Evolutionary conservation across 2,329 filamentous ascomycete genomes (phyloP), one percentile per base, ranked within the genome.

Genomic region (Penicillium sp.): DNA sequence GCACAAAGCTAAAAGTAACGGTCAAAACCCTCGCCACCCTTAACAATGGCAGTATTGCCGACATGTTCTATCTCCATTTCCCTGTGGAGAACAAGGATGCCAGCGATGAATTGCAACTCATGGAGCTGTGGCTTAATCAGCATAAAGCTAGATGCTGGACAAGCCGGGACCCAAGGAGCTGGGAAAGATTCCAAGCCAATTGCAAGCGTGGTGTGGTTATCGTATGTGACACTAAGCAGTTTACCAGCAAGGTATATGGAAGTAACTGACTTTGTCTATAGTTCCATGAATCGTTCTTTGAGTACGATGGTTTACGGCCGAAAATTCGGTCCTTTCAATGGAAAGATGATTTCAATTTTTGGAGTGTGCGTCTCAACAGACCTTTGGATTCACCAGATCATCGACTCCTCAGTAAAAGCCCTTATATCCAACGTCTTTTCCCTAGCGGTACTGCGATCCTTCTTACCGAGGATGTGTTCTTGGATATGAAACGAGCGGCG

Each of bases 401-500:
- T 16, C 53, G 57, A 25, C 55, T 33, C 26, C 42, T n/a, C 29
- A 35, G 26, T 2, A 19, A 48, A 14, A 19, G 26, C 3, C 55
- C 61, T 3, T 61, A 75, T 47, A 66, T 73, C 26, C 67, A 75
- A 56, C 70, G 72, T 14, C 59, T 79, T 5, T 78, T 79, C 29
- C 72, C 72, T 7, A 60, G 69, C 46, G 76, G 76, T 8, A 65
- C 62, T 9, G 72, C 72, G 1, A 68, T 77, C 26, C 67, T 80
- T 7, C 58, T 80, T 16, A 77, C 77, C 1, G 76, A 78, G 57
- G 76, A 77, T 45, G 64, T 75, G 13, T 71, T 58, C 53, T 59
- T 44, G 23, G 67, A 75, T 8, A 64, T 70, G 1, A 61, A 69
- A 19, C 65, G 57, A 21, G 66, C 73, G 1, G 47, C 74, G 2